Base-by-base conservation (phyloP, 495 filamentous ascomycete species). In the Penicillium mononematosum region DNA sequence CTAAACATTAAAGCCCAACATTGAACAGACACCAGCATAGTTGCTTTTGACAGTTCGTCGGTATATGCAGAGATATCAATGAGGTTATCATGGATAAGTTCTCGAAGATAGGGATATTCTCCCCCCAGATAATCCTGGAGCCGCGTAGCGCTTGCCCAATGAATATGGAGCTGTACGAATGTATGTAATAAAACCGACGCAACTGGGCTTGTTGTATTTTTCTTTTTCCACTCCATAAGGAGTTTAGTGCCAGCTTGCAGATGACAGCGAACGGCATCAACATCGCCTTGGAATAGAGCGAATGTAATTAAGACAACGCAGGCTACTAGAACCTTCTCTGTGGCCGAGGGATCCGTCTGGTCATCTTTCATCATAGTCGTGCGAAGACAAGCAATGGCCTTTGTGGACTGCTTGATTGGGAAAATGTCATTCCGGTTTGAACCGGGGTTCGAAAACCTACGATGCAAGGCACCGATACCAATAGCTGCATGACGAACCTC, bases 251-350 rank as follows among this genome's bases (percentile, higher is more conserved):
- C 58, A 38, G 58, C 50, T 32, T 45, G 56, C 29, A 62, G 46
- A 56, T 60, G 54, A 39, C 22, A 51, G 29, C 47, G 53, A 17
- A 74, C 76, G 16, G 73, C 68, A 9, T 60, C 65, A 55, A 71
- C 65, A 64, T 79, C 76, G 31, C 68, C 71, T 53, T 75, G 72
- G 62, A 80, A 70, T 55, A 78, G 64, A 63, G 77, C 78, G 43
- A 80, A 71, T 53, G 71, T 78, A 16, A 79, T 64, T 50, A 78
- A 78, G n/a, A 80, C 66, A 24, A 80, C 58, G 47, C 77, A 79
- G 2, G 71, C 75, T 20, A 79, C 57, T 12, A 80, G 58, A 5
- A 56, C 45, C 25, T 36, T 50, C 25, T 59, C 45, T 0, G 31
- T 62, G 11, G 45, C 50, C 9, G 55, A 34, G n/a, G 36, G 24